These are phyloP conservation scores for Peterozyma xylosa DNA, from an alignment of 805 yeast species.

Conservation along the genomic window DNA sequence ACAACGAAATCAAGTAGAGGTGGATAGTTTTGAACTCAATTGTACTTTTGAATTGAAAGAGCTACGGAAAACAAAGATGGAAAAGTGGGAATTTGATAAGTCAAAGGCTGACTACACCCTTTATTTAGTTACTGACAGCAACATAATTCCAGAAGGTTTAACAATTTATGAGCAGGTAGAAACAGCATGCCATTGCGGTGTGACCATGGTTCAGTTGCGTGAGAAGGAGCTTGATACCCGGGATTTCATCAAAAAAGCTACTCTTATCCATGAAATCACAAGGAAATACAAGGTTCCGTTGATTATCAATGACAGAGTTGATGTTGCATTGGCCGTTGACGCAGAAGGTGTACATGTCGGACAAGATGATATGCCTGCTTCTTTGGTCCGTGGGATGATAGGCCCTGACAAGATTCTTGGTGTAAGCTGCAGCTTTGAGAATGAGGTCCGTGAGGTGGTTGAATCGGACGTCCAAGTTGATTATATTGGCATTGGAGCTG, in stretches of 20 bases:
- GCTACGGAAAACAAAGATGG: too few relatives aligned
- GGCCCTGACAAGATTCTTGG: conserved; percentile 79
- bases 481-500: conserved; percentile 81
- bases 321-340: conserved; percentile 81
- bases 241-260: conserved; percentile 58
- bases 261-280: conserved; percentile 54
- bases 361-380: conserved; percentile 75
- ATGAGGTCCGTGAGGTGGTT: conserved; percentile 48
- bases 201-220: conserved; percentile 74
- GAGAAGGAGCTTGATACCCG: conserved; percentile 69
- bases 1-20: too few relatives aligned
- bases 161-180: conserved; percentile 56
- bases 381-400: conserved; percentile 48
- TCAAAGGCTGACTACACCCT: conserved; percentile 43
- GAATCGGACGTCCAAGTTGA: conserved; percentile 46
- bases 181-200: conserved; percentile 62
- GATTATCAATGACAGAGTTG: conserved; percentile 80
- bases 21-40: too few relatives aligned
- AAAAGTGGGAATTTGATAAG: conserved; percentile 1
- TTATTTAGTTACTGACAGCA: conserved; percentile 76
- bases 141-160: conserved; percentile 56
- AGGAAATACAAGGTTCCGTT: conserved; percentile 56
- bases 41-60: too few relatives aligned
- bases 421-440: conserved; percentile 55
- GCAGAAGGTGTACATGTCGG: conserved; percentile 94